Base-by-base conservation (phyloP, 2,329 filamentous ascomycete genomes). In the Alternaria sp. region DNA sequence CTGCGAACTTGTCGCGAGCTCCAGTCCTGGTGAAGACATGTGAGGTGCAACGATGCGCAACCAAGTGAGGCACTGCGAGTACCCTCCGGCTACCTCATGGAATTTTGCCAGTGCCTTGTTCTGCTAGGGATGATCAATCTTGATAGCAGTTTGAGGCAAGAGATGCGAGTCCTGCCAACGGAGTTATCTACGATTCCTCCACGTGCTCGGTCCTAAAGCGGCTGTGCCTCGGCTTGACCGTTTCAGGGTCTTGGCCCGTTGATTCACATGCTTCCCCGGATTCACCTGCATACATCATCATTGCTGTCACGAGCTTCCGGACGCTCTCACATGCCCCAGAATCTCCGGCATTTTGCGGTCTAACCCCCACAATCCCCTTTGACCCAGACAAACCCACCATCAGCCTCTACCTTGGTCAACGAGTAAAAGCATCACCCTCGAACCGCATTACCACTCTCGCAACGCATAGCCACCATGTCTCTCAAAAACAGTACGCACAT, bases 401-500 rank as follows among this genome's bases (percentile, higher is more conserved):
- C 39, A 41, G 39, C 24, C 39, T 14, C 21, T 23, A 52, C 44
- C 24, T 33, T 23, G 13, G 9, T 14, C 31, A 29, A 24, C n/a
- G 23, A 14, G 23, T 46, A 29, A 36, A 36, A 48, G 41, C 33
- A 42, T 44, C 33, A 9, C 14, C 4, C 23, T 34, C 10, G 24
- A 55, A 56, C 14, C 41, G 9, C 37, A 33, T 14, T 9, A 31
- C 29, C 44, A 11, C 21, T 24, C 7, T 24, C 24, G 44, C 44
- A 36, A 45, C 40, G 54, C 42, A 67, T 31, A 54, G 50, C 56
- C 62, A 72, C 33, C 37, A 76, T 76, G 73, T 69, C 73, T 72
- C 69, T 76, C 48, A 70, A 69, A 60, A 64, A 66, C 62, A 68
- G 73, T 76, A 61, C 28, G 59, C 21, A 17, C 44, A 36, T 23